Evolutionary conservation across 495 filamentous ascomycete genomes (phyloP), one percentile per base, ranked within the genome.

Genomic region (Aspergillus biplanus): DNA sequence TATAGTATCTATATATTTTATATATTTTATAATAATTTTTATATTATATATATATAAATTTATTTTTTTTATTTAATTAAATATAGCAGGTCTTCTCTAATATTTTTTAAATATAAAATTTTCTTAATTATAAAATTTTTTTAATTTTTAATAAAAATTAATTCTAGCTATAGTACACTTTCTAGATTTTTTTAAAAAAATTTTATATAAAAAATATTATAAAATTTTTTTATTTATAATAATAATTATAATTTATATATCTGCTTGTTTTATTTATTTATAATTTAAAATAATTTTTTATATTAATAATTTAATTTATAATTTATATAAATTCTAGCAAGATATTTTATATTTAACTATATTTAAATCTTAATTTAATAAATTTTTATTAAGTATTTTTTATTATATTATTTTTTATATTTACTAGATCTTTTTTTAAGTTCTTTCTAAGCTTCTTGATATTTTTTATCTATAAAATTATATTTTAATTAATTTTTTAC

Each of bases 1-100:
- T n/a, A 48, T 21, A 58, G 8, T 47, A 48, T 21, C 27, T 11
- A 47, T 47, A n/a, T n/a, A n/a, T n/a, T n/a, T n/a, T n/a, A n/a
- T n/a, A n/a, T n/a, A n/a, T 58, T 47, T 58, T 42, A 58, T 6
- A 44, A 58, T 47, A 48, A 48, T 21, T 58, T 15, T 47, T 6
- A 7, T 33, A 27, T 54, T 21, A 54, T 48, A 54, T 54, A 39
- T 39, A 39, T 54, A 27, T 54, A 54, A 54, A 54, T 32, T 54
- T 39, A 6, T 39, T 39, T 12, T 39, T 6, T 39, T 39, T 39
- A 6, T 12, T 39, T 6, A 12, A 6, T 39, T 39, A 39, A 39
- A 39, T 39, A 39, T 39, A 12, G 12, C 6, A 39, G 35, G 35
- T 6, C 6, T 6, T 39, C 12, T 39, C 6, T 12, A 39, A 39